Evolutionary conservation across 2,329 filamentous ascomycete genomes (phyloP).

Genomic region (Bipolaris cookei): DNA sequence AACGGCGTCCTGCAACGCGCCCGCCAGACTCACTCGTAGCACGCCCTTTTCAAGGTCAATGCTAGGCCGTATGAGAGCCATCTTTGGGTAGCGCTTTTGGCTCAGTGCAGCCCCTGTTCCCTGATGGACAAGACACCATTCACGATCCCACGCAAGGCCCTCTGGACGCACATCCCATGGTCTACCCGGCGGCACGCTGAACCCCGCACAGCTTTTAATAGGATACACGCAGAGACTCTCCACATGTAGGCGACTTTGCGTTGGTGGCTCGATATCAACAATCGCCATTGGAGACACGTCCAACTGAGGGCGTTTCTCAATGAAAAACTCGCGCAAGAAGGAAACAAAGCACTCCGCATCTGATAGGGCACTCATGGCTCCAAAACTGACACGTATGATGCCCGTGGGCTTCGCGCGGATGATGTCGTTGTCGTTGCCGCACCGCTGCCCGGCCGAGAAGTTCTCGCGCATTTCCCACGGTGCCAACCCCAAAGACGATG

Average conservation of each 20-base stretch:
- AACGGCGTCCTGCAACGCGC: slow-evolving; percentile 38
- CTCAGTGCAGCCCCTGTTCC: slow-evolving; percentile 84
- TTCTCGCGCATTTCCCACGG: slow-evolving; percentile 85
- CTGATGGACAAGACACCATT: slow-evolving; percentile 92
- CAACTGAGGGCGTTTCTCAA: slow-evolving; percentile 35
- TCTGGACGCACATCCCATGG: slow-evolving; percentile 81
- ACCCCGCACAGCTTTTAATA: slow-evolving; percentile 92
- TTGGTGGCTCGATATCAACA: slow-evolving; percentile 34
- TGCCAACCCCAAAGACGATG: slow-evolving; percentile 72
- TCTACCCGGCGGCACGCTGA: slow-evolving; percentile 66
- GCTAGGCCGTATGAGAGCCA: slow-evolving; percentile 80
- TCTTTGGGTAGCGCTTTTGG: slow-evolving; percentile 85
- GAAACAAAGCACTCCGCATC: slow-evolving; percentile 76
- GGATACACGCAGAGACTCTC: slow-evolving; percentile 73
- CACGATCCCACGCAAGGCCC: slow-evolving; percentile 90
- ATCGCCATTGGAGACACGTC: slow-evolving; percentile 28
- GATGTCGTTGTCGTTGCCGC: slow-evolving; percentile 81
- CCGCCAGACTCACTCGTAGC: slow-evolving; percentile 65
- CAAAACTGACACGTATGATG: slow-evolving; percentile 82
- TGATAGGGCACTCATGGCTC: slow-evolving; percentile 81
- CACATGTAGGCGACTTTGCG: slow-evolving; percentile 48
- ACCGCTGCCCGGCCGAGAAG: slow-evolving; percentile 83
- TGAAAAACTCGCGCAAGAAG: slow-evolving; percentile 65
- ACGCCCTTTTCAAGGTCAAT: slow-evolving; percentile 73
- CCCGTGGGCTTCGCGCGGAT: slow-evolving; percentile 86